Base-by-base conservation (phyloP, 345 rosid species). In the Lepidium aucheri region DNA sequence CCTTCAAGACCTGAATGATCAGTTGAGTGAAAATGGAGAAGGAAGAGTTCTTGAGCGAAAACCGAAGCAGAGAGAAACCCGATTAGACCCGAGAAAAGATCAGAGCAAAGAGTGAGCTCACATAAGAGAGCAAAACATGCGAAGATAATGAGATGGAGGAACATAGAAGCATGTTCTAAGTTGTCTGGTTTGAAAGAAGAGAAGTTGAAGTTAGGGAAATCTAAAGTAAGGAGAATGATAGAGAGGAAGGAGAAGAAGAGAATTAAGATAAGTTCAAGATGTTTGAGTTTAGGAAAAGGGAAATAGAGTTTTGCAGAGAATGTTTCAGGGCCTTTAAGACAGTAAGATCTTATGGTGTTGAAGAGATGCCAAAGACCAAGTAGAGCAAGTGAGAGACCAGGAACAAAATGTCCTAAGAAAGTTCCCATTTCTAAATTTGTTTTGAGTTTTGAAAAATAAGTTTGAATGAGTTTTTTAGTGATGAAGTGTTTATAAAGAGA, bases 1-100 rank as follows among this genome's bases (percentile, higher is more conserved):
- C 98, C 95, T 80, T 89, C 95, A 13, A 92, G 84, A 38, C 95
- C 97, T 46, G 67, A 82, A 45, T 87, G 98, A 51, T 89, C 93
- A 61, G 86, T 79, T 4, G 96, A 86, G 81, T 89, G 98, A 76
- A 87, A 92, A 75, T 84, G 95, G 61, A 87, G 86, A 24, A 92
- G 83, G 81, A 92, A 85, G 53, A 92, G 83, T 73, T 89, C 91
- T 72, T 92, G 98, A 15, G 91, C 76, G 8, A 85, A 84, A 18
- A 87, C 84, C 0, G 87, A 86, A 16, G 90, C 75, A 7, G 83
- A 84, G 22, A 92, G 86, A 20, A 89, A 67, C 28, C 93, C 91
- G 1, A 76, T 50, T 38, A 89, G 58, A 32, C 81, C 82, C 0
- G 85, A 80, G 15, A 86, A 73, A 68, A 74, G 66, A 34, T 83